Evolutionary conservation across 345 rosid genomes (phyloP).

Genomic region (Hevea brasiliensis): DNA sequence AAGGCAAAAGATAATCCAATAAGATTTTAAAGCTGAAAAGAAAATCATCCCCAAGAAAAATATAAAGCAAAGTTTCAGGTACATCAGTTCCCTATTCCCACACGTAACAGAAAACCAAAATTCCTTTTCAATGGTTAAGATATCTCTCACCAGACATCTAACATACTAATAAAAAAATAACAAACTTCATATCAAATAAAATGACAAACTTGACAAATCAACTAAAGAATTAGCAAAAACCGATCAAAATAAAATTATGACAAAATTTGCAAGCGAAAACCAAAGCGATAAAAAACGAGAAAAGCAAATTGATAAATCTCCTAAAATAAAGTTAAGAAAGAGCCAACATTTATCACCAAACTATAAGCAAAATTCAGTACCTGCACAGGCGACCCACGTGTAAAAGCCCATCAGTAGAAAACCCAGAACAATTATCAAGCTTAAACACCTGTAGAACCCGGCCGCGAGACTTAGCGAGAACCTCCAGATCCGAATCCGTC

Average conservation of each 20-base stretch:
- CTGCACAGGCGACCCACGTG: slow-evolving; percentile 71
- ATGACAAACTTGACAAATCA: background rate
- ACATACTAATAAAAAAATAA: background rate
- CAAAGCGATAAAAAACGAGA: background rate
- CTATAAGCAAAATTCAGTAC: slow-evolving; percentile 29
- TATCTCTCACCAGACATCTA: background rate
- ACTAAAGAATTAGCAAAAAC: background rate
- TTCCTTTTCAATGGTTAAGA: background rate
- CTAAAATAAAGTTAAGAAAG: background rate
- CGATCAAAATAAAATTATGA: background rate
- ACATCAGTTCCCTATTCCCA: background rate
- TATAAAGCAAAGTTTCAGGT: background rate
- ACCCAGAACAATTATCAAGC: slow-evolving; percentile 90
- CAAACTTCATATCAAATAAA: background rate
- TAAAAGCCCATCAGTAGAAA: slow-evolving; percentile 78
- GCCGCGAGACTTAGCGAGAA: slow-evolving; percentile 48
- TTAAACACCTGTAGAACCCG: slow-evolving; percentile 53
- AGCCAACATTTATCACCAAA: background rate
- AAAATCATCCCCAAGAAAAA: background rate
- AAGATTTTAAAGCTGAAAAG: background rate
- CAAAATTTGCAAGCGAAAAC: background rate
- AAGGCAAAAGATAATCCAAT: background rate
- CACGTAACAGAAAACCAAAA: background rate
- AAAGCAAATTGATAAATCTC: background rate
- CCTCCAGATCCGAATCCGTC: slow-evolving; percentile 69